Percentiles rank a stretch among this genome's conserved stretches.
These are phyloP conservation scores for Pholiota microspora DNA, from an alignment of 768 basidiomycete species.

Conservation along the genomic window DNA sequence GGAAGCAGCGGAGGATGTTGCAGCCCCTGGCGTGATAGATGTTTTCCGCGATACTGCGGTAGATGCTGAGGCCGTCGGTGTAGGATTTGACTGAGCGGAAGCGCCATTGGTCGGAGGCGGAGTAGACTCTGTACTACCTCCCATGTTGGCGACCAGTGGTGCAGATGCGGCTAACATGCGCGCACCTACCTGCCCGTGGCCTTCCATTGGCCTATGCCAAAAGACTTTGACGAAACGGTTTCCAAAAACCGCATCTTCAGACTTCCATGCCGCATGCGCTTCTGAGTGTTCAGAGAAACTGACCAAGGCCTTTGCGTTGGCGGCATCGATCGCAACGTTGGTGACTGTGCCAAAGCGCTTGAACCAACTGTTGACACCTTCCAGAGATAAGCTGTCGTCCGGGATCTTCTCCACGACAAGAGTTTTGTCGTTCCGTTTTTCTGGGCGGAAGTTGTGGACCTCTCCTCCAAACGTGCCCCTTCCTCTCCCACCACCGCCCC, in stretches of 20 bases:
- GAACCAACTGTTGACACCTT: slow-evolving; percentile 85
- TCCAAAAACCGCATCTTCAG: slow-evolving; percentile 91
- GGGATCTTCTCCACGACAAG: slow-evolving; percentile 96
- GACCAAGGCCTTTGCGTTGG: slow-evolving; percentile 76
- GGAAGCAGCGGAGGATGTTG: slow-evolving; percentile 21
- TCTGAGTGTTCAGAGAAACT: slow-evolving; percentile 83
- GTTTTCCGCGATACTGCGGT: slow-evolving; percentile 9
- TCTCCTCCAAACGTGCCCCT: slow-evolving; percentile 62
- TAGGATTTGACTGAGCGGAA: slow-evolving; percentile 14
- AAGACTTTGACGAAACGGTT: slow-evolving; percentile 95
- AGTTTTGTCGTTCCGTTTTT: slow-evolving; percentile 71
- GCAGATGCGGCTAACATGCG: slow-evolving; percentile 83
- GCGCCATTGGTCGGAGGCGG: slow-evolving; percentile 15
- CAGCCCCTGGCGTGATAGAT: slow-evolving; percentile 4
- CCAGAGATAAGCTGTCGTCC: slow-evolving; percentile 73
- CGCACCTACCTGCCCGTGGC: slow-evolving; percentile 78
- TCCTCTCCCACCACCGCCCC: slow-evolving; percentile 43
- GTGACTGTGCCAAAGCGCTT: slow-evolving; percentile 90
- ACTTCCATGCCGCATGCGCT: slow-evolving; percentile 88
- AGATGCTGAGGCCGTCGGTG: slow-evolving; percentile 12
- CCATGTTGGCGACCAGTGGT: slow-evolving; percentile 65
- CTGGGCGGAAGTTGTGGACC: slow-evolving; percentile 63
- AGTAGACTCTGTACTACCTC: slow-evolving; percentile 30
- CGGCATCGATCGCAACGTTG: slow-evolving; percentile 84
- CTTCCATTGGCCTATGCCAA: slow-evolving; percentile 93